Evolutionary conservation across 129 eudicot genomes (phyloP), one percentile per base, ranked within the genome.

Genomic region (Logfia minima): DNA sequence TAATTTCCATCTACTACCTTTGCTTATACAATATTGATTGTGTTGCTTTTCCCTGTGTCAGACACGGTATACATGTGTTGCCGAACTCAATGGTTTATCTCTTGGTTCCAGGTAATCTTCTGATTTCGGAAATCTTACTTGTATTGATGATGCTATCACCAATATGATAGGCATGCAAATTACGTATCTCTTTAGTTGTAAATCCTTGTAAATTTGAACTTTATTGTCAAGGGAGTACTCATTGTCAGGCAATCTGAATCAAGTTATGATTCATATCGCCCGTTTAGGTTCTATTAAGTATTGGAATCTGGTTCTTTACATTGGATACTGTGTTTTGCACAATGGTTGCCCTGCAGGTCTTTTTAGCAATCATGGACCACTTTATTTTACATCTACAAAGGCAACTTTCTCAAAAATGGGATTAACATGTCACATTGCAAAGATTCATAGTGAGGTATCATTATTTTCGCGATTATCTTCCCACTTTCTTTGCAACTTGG

Each of bases 281-380:
- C 6, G 0, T 7, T 43, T 75, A 19, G 11, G 13, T 72, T 75
- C 6, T 41, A 41, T 64, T 13, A 48, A 48, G 55, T 14, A 48
- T 48, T 48, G 17, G 11, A 75, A 63, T 55, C 29, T 22, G 11
- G 18, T 67, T 43, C n/a, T 21, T 23, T 35, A 22, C 34, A 26
- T 41, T 14, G 43, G 70, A 14, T 32, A 21, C 3, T 39, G 28
- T 43, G 37, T 65, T 31, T 2, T 65, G 35, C 17, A 0, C 16
- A 10, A 7, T 8, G 51, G 29, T 26, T 9, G 58, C 23, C 31
- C 23, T 82, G 80, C 84, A 95, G 99, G 99, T 85, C 97, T 95
- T 78, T 95, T 95, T 89, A 95, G 99, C 91, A 95, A 95, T 84
- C 99, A 95, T 65, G 99, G 97, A 23, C 99, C 99, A 58, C 99